Conservation (phyloP, 495 filamentous ascomycete species). For the Tricharina praecox region DNA sequence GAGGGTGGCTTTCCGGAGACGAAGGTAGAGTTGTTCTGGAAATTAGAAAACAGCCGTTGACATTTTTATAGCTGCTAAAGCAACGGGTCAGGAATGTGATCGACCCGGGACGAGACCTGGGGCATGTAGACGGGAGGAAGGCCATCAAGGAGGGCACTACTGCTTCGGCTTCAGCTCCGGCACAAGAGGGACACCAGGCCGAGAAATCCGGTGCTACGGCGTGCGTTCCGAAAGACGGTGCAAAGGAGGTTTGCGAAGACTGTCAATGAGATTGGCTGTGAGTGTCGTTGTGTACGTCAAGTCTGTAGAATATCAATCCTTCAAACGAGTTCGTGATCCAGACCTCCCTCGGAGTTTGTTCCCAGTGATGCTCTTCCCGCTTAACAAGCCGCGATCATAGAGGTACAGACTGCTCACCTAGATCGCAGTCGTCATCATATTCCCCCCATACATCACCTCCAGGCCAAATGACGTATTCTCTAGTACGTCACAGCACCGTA, state of each 20-base stretch:
- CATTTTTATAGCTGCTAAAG: slow-evolving; percentile 46
- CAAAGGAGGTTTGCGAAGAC: slow-evolving; percentile 2
- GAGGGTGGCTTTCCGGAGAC: slow-evolving; percentile 82
- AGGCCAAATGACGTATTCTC: too few relatives aligned
- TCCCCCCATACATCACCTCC: too few relatives aligned
- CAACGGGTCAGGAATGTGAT: slow-evolving; percentile 69
- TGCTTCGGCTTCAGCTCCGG: not conserved
- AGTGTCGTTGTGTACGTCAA: too few relatives aligned
- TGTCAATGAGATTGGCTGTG: not conserved
- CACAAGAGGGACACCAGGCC: not conserved
- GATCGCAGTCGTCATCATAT: too few relatives aligned
- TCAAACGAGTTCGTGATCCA: too few relatives aligned
- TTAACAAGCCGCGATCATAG: too few relatives aligned
- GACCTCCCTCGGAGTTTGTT: too few relatives aligned
- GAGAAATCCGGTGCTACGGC: not conserved
- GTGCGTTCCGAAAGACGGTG: not conserved
- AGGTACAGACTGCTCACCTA: too few relatives aligned
- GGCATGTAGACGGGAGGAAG: slow-evolving; percentile 54
- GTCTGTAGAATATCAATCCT: too few relatives aligned
- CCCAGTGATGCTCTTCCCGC: too few relatives aligned
- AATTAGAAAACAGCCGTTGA: slow-evolving; percentile 5
- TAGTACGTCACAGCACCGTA: too few relatives aligned
- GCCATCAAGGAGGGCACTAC: not conserved
- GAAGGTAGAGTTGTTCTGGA: slow-evolving; percentile 15
- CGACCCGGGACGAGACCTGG: slow-evolving; percentile 56